Percentiles rank a stretch among this genome's conserved stretches.
Conservation (phyloP, 768 basidiomycete genomes). For the Mycena albidolilacea region DNA sequence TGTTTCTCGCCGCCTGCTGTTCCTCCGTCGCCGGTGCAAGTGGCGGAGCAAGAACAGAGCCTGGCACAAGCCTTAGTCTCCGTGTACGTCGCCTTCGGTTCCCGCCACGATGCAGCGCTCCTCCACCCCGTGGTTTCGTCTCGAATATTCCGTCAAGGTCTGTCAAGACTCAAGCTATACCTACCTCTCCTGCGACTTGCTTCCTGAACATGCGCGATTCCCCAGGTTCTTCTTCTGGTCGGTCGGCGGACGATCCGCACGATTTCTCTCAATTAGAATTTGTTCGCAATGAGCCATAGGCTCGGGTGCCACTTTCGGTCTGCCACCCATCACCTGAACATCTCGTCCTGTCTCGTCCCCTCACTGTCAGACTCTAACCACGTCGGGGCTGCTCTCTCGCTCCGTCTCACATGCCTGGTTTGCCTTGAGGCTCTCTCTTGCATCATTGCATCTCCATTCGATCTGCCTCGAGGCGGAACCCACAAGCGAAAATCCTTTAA, state of each 20-base stretch:
- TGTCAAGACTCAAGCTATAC: too few species aligned
- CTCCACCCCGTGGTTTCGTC: too few species aligned
- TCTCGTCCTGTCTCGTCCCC: too few species aligned
- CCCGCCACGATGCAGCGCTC: too few species aligned
- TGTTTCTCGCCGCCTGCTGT: too few species aligned
- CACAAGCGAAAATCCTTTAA: slow-evolving; percentile 29
- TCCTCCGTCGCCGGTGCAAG: too few species aligned
- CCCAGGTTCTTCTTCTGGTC: background rate
- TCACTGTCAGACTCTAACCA: background rate
- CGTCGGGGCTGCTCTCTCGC: background rate
- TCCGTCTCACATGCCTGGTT: background rate
- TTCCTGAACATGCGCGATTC: background rate
- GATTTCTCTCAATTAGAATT: background rate
- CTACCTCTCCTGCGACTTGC: background rate
- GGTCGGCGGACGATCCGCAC: slow-evolving; percentile 19
- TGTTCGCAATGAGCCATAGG: too few species aligned
- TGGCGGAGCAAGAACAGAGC: too few species aligned
- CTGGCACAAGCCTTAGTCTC: too few species aligned
- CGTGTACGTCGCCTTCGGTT: too few species aligned
- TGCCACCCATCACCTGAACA: too few species aligned
- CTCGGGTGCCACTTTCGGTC: too few species aligned
- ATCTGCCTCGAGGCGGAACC: slow-evolving; percentile 34
- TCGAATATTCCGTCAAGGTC: background rate
- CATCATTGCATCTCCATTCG: slow-evolving; percentile 21
- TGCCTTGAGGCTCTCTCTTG: slow-evolving; percentile 27